Percentiles rank a stretch among this genome's conserved stretches.
phyloP scores from a whole-genome alignment of 768 basidiomycete species.

The Boletus rufocinnamomeus region DNA sequence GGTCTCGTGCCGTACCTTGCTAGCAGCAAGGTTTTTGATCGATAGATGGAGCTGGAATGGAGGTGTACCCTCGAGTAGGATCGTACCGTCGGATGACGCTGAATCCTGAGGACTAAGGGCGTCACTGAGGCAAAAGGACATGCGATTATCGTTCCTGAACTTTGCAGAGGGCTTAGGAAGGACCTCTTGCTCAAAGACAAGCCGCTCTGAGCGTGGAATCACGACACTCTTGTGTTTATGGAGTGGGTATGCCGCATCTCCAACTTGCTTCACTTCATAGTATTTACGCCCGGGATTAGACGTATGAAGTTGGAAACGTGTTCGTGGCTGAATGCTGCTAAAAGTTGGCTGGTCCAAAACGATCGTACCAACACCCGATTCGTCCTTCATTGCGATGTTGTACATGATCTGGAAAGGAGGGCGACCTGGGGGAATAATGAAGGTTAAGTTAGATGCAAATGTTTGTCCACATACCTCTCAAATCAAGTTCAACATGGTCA shows the following conservation, averaged over 20 bases:
- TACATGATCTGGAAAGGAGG: slow-evolving; percentile 96
- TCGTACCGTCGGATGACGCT: slow-evolving; percentile 48
- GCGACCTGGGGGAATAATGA: slow-evolving; percentile 51
- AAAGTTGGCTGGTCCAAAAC: slow-evolving; percentile 77
- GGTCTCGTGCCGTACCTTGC: slow-evolving; percentile 57
- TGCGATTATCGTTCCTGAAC: slow-evolving; percentile 66
- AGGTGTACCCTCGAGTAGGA: slow-evolving; percentile 79
- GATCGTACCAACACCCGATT: slow-evolving; percentile 66
- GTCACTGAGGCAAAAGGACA: slow-evolving; percentile 78
- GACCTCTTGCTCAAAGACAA: slow-evolving; percentile 86
- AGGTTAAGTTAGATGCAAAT: not conserved
- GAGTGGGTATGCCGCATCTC: slow-evolving; percentile 82
- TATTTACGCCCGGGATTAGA: slow-evolving; percentile 76
- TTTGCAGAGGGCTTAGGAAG: slow-evolving; percentile 76
- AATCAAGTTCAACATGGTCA: slow-evolving; percentile 81
- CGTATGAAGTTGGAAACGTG: slow-evolving; percentile 81
- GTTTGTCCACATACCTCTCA: slow-evolving; percentile 55
- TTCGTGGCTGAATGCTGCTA: slow-evolving; percentile 80
- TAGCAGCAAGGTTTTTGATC: slow-evolving; percentile 74
- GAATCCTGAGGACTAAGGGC: slow-evolving; percentile 56
- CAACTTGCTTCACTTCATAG: slow-evolving; percentile 89
- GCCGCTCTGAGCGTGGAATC: slow-evolving; percentile 67
- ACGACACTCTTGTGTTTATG: slow-evolving; percentile 60
- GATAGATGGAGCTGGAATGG: slow-evolving; percentile 82
- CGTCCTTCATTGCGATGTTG: slow-evolving; percentile 72